Percentiles rank a stretch among this genome's conserved stretches.
Evolutionary conservation across 2,329 filamentous ascomycete species (phyloP).

Genomic region (Microdochium nivale): DNA sequence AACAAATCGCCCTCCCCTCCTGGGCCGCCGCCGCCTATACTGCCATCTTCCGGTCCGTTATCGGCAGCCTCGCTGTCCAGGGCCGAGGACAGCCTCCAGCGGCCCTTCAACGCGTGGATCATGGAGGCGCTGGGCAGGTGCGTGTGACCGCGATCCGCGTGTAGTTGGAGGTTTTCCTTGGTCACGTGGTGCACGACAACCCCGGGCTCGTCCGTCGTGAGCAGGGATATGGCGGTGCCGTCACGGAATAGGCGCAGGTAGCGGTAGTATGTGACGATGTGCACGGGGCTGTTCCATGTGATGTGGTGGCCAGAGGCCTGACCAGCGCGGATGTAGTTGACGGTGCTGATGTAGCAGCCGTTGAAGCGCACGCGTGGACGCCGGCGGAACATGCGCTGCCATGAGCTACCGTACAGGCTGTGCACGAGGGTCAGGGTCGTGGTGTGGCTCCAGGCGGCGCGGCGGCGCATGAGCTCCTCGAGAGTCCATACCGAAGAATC

Average conservation of each 20-base stretch:
- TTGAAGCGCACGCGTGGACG: slow-evolving; percentile 88
- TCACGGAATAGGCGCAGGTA: slow-evolving; percentile 94
- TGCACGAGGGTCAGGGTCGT: slow-evolving; percentile 31
- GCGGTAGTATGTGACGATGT: slow-evolving; percentile 96
- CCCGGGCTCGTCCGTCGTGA: slow-evolving; percentile 73
- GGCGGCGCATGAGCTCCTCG: slow-evolving; percentile 24
- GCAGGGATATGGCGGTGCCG: slow-evolving; percentile 71
- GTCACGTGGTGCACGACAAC: slow-evolving; percentile 82
- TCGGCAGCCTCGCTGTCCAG: slow-evolving; percentile 19
- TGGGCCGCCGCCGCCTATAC: slow-evolving; percentile 22
- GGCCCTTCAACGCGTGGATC: slow-evolving; percentile 55
- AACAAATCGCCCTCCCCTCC: slow-evolving; percentile 62
- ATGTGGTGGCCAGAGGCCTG: slow-evolving; percentile 60
- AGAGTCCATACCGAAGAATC: slow-evolving; percentile 22
- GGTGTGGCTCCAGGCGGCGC: slow-evolving; percentile 21
- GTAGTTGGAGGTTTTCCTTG: slow-evolving; percentile 53
- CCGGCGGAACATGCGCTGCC: slow-evolving; percentile 65
- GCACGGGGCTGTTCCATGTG: slow-evolving; percentile 75
- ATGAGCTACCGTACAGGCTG: slow-evolving; percentile 39
- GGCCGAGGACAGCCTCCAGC: slow-evolving; percentile 37
- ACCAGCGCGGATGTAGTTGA: slow-evolving; percentile 86
- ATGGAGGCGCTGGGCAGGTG: slow-evolving; percentile 47
- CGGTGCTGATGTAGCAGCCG: slow-evolving; percentile 91
- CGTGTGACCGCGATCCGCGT: slow-evolving; percentile 23
- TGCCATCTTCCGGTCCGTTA: slow-evolving; percentile 17